Conservation (phyloP, 805 yeast genomes). For the Starmerella bombicola region DNA sequence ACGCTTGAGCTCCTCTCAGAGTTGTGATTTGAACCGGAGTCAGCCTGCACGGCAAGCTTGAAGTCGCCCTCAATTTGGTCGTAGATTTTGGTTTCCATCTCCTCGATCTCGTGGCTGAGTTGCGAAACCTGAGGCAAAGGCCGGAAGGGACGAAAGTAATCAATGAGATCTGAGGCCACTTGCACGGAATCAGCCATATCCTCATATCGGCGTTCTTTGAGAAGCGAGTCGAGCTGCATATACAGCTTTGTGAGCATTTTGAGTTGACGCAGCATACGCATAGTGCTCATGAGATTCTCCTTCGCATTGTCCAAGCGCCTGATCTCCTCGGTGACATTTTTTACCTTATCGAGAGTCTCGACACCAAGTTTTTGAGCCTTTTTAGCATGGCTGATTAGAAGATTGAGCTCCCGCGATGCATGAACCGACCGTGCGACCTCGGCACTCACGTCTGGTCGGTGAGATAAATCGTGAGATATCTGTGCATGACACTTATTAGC, state of each 20-base stretch:
- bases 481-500: slow-evolving; percentile 40
- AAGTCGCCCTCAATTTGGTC: slow-evolving; percentile 66
- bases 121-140: slow-evolving; percentile 69
- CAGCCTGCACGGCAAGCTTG: slow-evolving; percentile 27
- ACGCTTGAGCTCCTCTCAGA: background rate
- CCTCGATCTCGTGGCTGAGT: slow-evolving; percentile 46
- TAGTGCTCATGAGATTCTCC: slow-evolving; percentile 66
- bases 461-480: slow-evolving; percentile 36
- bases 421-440: slow-evolving; percentile 20
- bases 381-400: slow-evolving; percentile 21
- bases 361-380: slow-evolving; percentile 17
- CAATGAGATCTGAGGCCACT: slow-evolving; percentile 61
- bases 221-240: slow-evolving; percentile 42
- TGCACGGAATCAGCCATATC: slow-evolving; percentile 51
- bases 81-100: slow-evolving; percentile 47
- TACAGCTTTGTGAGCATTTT: slow-evolving; percentile 76
- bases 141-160: slow-evolving; percentile 65
- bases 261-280: slow-evolving; percentile 75
- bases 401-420: slow-evolving; percentile 27
- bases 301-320: slow-evolving; percentile 70
- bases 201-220: slow-evolving; percentile 36
- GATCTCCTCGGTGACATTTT: slow-evolving; percentile 57
- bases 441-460: slow-evolving; percentile 31
- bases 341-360: slow-evolving; percentile 18
- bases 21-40: background rate